Evolutionary conservation across 257 asterid genomes (phyloP).

Genomic region (Jacaranda mimosifolia): DNA sequence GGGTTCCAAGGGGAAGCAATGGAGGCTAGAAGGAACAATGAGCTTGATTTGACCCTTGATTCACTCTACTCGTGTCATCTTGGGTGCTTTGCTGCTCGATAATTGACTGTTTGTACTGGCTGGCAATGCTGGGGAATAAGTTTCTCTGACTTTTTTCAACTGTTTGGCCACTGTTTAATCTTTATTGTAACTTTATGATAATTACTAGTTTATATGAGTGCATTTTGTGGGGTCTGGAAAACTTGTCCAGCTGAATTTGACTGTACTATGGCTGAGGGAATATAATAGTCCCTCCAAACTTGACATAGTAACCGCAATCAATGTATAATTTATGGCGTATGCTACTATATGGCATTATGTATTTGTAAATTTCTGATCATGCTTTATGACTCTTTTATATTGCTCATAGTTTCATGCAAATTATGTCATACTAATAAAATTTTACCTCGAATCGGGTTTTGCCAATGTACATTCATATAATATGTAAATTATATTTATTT

Average conservation of each 20-base stretch:
- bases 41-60: conserved; percentile 83
- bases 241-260: too few relatives aligned
- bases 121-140: too few relatives aligned
- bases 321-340: not conserved
- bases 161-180: conserved; percentile 15
- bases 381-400: not conserved
- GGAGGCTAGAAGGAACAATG: conserved; percentile 65
- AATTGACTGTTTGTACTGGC: not conserved
- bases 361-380: not conserved
- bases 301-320: too few relatives aligned
- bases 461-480: too few relatives aligned
- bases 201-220: too few relatives aligned
- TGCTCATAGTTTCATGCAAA: not conserved
- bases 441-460: too few relatives aligned
- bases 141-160: not conserved
- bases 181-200: not conserved
- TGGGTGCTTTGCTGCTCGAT: conserved; percentile 70
- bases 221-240: too few relatives aligned
- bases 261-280: too few relatives aligned
- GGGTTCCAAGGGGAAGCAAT: conserved; percentile 56
- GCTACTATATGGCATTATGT: not conserved
- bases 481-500: too few relatives aligned
- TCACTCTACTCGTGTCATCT: conserved; percentile 82
- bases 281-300: too few relatives aligned
- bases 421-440: too few relatives aligned